Conservation (phyloP, 2,329 filamentous ascomycete species). For the Clarireedia homoeocarpa region DNA sequence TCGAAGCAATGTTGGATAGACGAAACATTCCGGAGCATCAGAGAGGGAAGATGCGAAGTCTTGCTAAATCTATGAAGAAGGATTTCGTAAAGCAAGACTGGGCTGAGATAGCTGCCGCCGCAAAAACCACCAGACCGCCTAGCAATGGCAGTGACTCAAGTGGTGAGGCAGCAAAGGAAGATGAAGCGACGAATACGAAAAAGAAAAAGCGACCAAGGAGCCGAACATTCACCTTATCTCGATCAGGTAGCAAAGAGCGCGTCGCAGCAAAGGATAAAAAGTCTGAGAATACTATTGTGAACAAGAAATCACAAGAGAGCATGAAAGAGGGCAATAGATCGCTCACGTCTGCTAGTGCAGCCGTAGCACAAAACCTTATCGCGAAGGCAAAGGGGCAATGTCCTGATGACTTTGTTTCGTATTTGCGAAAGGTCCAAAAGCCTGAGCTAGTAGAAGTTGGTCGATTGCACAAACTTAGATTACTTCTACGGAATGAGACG, state of each 20-base stretch:
- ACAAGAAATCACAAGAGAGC: slow-evolving; percentile 67
- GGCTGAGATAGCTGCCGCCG: slow-evolving; percentile 52
- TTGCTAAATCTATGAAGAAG: slow-evolving; percentile 86
- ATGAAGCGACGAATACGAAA: slow-evolving; percentile 28
- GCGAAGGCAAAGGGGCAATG: slow-evolving; percentile 66
- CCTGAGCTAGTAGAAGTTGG: slow-evolving; percentile 86
- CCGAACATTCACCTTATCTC: slow-evolving; percentile 58
- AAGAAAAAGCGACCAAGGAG: slow-evolving; percentile 57
- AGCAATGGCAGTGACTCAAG: slow-evolving; percentile 34
- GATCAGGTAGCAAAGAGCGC: slow-evolving; percentile 41
- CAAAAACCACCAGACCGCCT: slow-evolving; percentile 35
- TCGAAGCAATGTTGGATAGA: slow-evolving; percentile 65
- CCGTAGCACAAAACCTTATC: slow-evolving; percentile 49
- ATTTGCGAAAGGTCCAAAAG: slow-evolving; percentile 72
- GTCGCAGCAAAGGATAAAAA: slow-evolving; percentile 65
- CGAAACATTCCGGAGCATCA: slow-evolving; percentile 92
- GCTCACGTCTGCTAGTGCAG: slow-evolving; percentile 45
- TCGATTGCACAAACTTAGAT: slow-evolving; percentile 84
- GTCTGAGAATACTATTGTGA: slow-evolving; percentile 52
- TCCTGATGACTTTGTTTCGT: slow-evolving; percentile 78
- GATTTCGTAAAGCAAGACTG: slow-evolving; percentile 91
- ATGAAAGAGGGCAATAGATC: slow-evolving; percentile 52
- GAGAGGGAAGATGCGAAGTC: slow-evolving; percentile 85
- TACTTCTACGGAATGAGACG: slow-evolving; percentile 87
- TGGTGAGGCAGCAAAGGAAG: slow-evolving; percentile 31